Evolutionary conservation across 805 yeast species (phyloP).

Genomic region (Lipomyces yamadae): DNA sequence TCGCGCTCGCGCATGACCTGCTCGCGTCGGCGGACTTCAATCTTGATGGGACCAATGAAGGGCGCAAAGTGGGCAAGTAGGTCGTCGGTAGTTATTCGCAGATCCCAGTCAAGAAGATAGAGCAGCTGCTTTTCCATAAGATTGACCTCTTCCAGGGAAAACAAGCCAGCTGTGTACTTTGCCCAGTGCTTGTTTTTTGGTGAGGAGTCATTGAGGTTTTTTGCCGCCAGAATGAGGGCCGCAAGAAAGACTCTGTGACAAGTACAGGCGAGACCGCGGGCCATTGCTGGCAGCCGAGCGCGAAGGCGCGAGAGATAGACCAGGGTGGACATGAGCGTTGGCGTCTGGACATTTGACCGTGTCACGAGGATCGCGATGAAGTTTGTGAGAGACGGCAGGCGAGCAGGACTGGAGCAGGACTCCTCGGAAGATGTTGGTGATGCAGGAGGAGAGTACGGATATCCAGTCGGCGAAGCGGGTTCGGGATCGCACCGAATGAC

Average conservation of each 20-base stretch:
- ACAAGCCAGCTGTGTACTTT: slow-evolving; percentile 83
- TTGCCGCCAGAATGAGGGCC: slow-evolving; percentile 87
- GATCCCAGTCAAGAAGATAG: slow-evolving; percentile 81
- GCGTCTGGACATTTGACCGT: slow-evolving; percentile 90
- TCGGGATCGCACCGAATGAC: slow-evolving; percentile 48
- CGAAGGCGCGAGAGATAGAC: slow-evolving; percentile 81
- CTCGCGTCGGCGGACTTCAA: slow-evolving; percentile 47
- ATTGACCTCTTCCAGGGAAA: slow-evolving; percentile 78
- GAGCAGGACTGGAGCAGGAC: slow-evolving; percentile 14
- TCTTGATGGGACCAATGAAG: slow-evolving; percentile 75
- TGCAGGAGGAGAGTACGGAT: slow-evolving; percentile 48
- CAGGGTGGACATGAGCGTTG: slow-evolving; percentile 90
- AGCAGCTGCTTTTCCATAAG: slow-evolving; percentile 89
- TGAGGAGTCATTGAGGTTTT: slow-evolving; percentile 87
- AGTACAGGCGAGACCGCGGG: slow-evolving; percentile 87
- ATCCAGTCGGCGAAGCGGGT: slow-evolving; percentile 41
- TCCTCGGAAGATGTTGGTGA: slow-evolving; percentile 44
- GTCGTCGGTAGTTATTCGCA: slow-evolving; percentile 72
- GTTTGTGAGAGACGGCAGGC: slow-evolving; percentile 54
- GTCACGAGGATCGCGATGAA: slow-evolving; percentile 76
- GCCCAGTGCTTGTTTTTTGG: slow-evolving; percentile 98
- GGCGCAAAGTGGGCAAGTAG: slow-evolving; percentile 71
- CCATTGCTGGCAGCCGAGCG: slow-evolving; percentile 78
- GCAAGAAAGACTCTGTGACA: slow-evolving; percentile 92
- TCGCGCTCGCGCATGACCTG: slow-evolving; percentile 31